Evolutionary conservation across 768 basidiomycete species (phyloP), one percentile per base, ranked within the genome.

Genomic region (Kwoniella newhampshirensis): DNA sequence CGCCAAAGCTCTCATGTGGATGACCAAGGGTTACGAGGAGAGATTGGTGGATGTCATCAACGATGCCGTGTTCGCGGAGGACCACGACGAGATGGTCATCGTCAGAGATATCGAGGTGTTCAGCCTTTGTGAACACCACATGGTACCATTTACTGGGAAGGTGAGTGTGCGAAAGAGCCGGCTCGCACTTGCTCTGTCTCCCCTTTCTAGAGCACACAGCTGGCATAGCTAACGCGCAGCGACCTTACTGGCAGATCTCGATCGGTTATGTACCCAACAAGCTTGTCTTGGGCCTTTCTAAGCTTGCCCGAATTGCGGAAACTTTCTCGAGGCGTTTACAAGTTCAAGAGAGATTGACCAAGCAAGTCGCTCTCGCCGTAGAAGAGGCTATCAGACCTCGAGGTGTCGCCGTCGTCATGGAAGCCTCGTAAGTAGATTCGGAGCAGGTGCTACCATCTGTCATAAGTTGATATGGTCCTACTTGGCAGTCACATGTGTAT

Each of bases 71-170:
- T 99, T 99, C 74, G 87, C 91, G 41, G 96, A 99, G 77, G 91
- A 99, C 78, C 96, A 99, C 80, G 96, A 98, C 70, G 96, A 99
- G 78, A 94, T 99, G 91, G 96, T 99, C 39, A 84, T 99, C 57
- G 94, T 99, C 54, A 85, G 89, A 58, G 93, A 99, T 75, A 98
- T 99, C 68, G 90, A 96, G 74, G 86, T 99, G 57, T 96, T 91
- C 43, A 94, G 91, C 73, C 80, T 99, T 57, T 99, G 96, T 78
- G 96, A 99, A 80, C 96, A 99, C 74, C 96, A 99, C 77, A 82
- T 99, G 60, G 92, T 98, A 27, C 96, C 96, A 18, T 98, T 98
- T 79, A 91, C 88, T 28, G 96, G 94, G 66, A 96, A 96, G 81
- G 94, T 91, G 64, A 58, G 86, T 76, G 8, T n/a, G 25, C 23